Conservation (phyloP, 306 rosid genomes). For the Senna siamea region DNA sequence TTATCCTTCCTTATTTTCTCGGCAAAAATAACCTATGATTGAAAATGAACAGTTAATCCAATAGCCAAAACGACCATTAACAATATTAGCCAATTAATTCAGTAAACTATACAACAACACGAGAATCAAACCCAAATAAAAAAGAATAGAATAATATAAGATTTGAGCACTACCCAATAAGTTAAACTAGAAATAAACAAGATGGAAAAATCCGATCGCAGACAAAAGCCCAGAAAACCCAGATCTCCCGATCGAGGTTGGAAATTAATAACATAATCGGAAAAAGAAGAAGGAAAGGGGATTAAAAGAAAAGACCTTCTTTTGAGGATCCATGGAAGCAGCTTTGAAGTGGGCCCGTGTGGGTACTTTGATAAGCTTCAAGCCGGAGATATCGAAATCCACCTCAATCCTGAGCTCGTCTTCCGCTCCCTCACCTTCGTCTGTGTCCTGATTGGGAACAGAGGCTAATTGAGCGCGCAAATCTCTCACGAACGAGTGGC, state of each 20-base stretch:
- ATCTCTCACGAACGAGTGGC: constrained; percentile 41
- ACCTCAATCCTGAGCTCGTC: not conserved
- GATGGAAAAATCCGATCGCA: constrained; percentile 2
- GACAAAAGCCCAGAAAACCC: not conserved
- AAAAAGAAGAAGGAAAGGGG: not conserved
- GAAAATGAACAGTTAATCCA: not conserved
- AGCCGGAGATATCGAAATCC: constrained; percentile 36
- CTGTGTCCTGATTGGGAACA: constrained; percentile 32
- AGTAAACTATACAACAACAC: constrained; percentile 4
- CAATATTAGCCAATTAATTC: not conserved
- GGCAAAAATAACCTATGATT: not conserved
- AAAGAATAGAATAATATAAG: not conserved
- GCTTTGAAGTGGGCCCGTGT: constrained; percentile 22
- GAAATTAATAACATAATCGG: not conserved
- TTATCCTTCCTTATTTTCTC: constrained; percentile 2
- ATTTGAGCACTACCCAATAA: constrained; percentile 3
- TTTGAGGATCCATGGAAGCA: constrained; percentile 52
- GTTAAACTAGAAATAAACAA: not conserved
- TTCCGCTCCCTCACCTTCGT: not conserved
- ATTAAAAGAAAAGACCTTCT: constrained; percentile 36
- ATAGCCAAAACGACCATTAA: not conserved
- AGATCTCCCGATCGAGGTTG: not conserved
- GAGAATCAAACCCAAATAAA: not conserved
- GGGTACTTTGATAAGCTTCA: constrained; percentile 51
- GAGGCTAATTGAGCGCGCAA: constrained; percentile 48